Percentiles rank a stretch among this genome's conserved stretches.
Conservation (phyloP, 257 asterid species). For the Salvia rosmarinus region DNA sequence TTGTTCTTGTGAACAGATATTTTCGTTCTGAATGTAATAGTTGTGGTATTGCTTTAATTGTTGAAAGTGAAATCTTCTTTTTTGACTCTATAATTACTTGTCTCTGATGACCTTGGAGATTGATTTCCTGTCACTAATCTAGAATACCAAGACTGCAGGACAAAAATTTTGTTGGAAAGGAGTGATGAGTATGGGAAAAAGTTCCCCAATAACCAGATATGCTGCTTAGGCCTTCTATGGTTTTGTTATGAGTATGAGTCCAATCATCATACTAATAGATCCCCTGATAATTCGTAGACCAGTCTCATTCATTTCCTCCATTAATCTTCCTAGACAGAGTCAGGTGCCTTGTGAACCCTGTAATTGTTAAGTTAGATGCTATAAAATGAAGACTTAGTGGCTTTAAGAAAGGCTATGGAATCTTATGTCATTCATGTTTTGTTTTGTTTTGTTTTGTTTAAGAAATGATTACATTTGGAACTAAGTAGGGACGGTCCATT, state of each 20-base stretch:
- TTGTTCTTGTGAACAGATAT: not conserved
- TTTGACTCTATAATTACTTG: not conserved
- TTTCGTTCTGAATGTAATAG: slow-evolving; percentile 8
- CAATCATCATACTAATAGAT: not conserved
- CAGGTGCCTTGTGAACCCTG: not conserved
- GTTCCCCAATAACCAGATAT: not conserved
- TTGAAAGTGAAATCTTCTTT: not conserved
- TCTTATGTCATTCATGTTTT: slow-evolving; percentile 2
- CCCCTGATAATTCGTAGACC: not conserved
- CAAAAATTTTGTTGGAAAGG: not conserved
- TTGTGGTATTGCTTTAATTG: not conserved
- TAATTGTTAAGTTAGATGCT: not conserved
- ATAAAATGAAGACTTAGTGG: not conserved
- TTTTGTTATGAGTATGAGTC: not conserved
- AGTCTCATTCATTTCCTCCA: not conserved
- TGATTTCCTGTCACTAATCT: not conserved
- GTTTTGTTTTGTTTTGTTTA: not conserved
- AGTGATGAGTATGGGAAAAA: not conserved
- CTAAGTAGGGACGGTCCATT: not conserved
- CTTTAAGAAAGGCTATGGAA: not conserved
- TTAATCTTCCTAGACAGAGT: not conserved
- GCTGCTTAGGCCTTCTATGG: not conserved
- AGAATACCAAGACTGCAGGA: slow-evolving; percentile 13
- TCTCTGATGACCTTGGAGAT: not conserved
- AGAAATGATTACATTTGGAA: not conserved